Evolutionary conservation across 768 basidiomycete species (phyloP).

Genomic region (Pisolithus albus): DNA sequence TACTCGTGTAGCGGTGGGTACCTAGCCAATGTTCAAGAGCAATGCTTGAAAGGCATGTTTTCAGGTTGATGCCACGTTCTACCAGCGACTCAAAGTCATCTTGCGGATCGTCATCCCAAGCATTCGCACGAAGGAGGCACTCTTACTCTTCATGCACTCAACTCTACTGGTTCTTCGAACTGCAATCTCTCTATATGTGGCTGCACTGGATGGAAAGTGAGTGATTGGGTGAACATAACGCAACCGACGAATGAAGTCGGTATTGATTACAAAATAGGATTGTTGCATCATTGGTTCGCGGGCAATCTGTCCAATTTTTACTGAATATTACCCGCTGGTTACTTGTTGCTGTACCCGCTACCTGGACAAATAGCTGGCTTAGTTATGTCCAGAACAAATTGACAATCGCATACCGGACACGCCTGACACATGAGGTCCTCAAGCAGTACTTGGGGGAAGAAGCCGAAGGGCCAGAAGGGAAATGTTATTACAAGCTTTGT

Average conservation of each 20-base stretch:
- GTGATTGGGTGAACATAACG: slow-evolving; percentile 12
- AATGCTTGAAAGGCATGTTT: background rate
- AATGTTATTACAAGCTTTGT: slow-evolving; percentile 93
- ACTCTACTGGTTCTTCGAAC: slow-evolving; percentile 85
- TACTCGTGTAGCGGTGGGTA: slow-evolving; percentile 61
- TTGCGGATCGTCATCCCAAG: slow-evolving; percentile 86
- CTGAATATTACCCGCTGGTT: slow-evolving; percentile 86
- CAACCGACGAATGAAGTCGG: background rate
- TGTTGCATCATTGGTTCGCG: slow-evolving; percentile 90
- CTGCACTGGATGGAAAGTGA: slow-evolving; percentile 85
- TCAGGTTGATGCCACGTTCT: slow-evolving; percentile 90
- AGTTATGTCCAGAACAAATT: slow-evolving; percentile 92
- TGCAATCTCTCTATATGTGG: slow-evolving; percentile 89
- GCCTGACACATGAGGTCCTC: slow-evolving; percentile 79
- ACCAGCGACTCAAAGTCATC: slow-evolving; percentile 67
- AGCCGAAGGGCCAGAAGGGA: slow-evolving; percentile 57
- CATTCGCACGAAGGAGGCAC: slow-evolving; percentile 77
- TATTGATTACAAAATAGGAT: slow-evolving; percentile 46
- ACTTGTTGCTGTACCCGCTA: slow-evolving; percentile 85
- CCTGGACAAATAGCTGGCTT: slow-evolving; percentile 89
- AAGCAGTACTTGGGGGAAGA: slow-evolving; percentile 76
- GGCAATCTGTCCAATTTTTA: slow-evolving; percentile 70
- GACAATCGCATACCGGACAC: slow-evolving; percentile 79
- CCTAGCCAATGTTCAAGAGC: background rate
- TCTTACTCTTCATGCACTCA: slow-evolving; percentile 83